Evolutionary conservation across 2,329 filamentous ascomycete species (phyloP), one percentile per base, ranked within the genome.

Genomic region (Neopestalotiopsis sp.): DNA sequence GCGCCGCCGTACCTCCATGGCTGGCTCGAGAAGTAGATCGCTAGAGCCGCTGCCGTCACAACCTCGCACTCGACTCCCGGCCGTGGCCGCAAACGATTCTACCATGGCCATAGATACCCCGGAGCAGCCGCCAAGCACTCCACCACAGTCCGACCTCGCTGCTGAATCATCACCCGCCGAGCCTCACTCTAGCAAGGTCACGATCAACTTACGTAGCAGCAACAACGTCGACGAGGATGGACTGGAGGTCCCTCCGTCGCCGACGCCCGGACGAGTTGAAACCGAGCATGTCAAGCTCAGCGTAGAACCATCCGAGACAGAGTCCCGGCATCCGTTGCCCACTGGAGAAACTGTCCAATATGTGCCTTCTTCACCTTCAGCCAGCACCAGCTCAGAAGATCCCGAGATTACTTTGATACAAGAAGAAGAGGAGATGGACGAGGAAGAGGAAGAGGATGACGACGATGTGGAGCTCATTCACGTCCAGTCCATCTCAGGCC

Each of bases 1-100:
- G 79, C 87, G 89, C 66, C 88, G 87, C 71, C 86, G 89, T 73
- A 89, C 88, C 38, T 90, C 89, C 14, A 80, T 84, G 65, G 85
- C 85, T 68, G 84, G 81, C 68, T 90, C 88, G 32, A 83, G 85
- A 69, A 87, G 86, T 74, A 81, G 81, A 69, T 89, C 88, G 24
- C 79, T 84, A 73, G 85, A 88, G 68, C 81, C 81, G 34, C 73
- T 75, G 9, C 45, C 56, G 40, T 53, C 69, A 13, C 67, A 76
- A 76, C 61, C 77, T 77, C 24, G 77, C 78, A 62, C 74, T 53
- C 34, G 40, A 32, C n/a, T 38, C 14, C 53, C 38, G 69, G 67
- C 67, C 69, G 70, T 72, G 78, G 78, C 49, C 14, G 73, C 76
- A 67, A 78, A 77, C 68, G 77, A 79, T 67, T 74, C 77, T 69